Evolutionary conservation across 441 rosid genomes (phyloP), one percentile per base, ranked within the genome.

Genomic region (Bruguiera hainesii): DNA sequence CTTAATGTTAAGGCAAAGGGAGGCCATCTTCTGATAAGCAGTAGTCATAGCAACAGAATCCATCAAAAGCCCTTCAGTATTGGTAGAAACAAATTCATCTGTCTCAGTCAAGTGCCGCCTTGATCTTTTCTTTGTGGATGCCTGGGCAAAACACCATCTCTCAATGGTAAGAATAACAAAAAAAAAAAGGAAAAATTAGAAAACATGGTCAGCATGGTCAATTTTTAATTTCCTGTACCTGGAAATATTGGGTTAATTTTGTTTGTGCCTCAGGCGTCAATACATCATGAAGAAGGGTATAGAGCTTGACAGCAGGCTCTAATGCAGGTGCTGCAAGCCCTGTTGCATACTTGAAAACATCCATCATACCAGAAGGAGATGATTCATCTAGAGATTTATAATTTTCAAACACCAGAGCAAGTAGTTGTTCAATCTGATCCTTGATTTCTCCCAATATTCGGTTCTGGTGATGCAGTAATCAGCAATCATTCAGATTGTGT

Each of bases 361-460:
- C 96, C 78, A 73, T 73, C 69, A 90, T 81, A 70, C 99, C 99
- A 28, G 96, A 87, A 56, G 82, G 73, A 61, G 87, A 73, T 37
- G 97, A 84, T 73, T 95, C 99, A 59, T 92, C 98, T 64, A 95
- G 97, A 31, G 98, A 90, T 71, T 95, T 95, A 78, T 95, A 95
- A 72, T 90, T 92, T 86, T 87, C 96, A 71, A 92, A 92, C 74
- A 80, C 90, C 67, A 84, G 74, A 66, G 95, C 81, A 73, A 95
- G 93, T 70, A 89, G 87, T 78, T 90, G 99, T 79, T 91, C 98
- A 20, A 92, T 89, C 84, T 92, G 97, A 79, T 95, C 98, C 79
- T 83, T 95, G 76, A 86, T 85, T 81, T 92, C 98, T 76, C 91
- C 96, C 76, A 90, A 74, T 63, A 95, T 86, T 67, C 99, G 95